Evolutionary conservation across 768 basidiomycete genomes (phyloP), one percentile per base, ranked within the genome.

Genomic region (Roridomyces roridus): DNA sequence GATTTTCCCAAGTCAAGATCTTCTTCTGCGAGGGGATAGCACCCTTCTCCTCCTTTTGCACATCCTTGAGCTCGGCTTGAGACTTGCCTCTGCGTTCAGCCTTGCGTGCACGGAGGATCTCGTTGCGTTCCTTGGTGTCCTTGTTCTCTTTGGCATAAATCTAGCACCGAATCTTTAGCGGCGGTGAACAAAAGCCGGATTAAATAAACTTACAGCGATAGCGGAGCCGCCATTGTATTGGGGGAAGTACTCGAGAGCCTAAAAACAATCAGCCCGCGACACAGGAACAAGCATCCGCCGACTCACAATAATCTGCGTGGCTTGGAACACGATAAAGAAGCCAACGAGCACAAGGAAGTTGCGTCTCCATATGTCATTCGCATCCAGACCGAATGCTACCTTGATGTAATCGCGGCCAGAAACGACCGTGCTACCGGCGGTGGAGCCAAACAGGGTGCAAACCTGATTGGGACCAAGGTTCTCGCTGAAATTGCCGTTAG

Each of bases 1-100:
- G 72, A 26, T 77, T 72, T 65, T 91, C 86, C 92, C 92, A 96
- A 2, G 94, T 94, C 67, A 96, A 92, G 41, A 85, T 70, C 70
- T 82, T 87, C 66, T 76, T 67, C 34, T 74, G 67, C n/a, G 61
- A 51, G 36, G 42, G 25, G 25, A 31, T n/a, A 40, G 43, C 28
- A 55, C 29, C 28, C 46, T 46, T 42, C 57, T 61, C 44, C 59
- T 60, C 17, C 26, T 37, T 41, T 25, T 45, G 15, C 56, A 42
- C 29, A 20, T 57, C 59, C 21, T 65, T 68, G 18, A 65, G 11
- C 64, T 42, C 48, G 21, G 64, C 56, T 21, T 60, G 55, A 39
- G 65, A 57, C 69, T 74, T 53, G 72, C 67, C 31, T 66, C 57
- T 47, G 51, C 72, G 70, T 63, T 69, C 69, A n/a, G 72, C 75